Conservation (phyloP, 305 asterid genomes). For the Solanum hybrid region DNA sequence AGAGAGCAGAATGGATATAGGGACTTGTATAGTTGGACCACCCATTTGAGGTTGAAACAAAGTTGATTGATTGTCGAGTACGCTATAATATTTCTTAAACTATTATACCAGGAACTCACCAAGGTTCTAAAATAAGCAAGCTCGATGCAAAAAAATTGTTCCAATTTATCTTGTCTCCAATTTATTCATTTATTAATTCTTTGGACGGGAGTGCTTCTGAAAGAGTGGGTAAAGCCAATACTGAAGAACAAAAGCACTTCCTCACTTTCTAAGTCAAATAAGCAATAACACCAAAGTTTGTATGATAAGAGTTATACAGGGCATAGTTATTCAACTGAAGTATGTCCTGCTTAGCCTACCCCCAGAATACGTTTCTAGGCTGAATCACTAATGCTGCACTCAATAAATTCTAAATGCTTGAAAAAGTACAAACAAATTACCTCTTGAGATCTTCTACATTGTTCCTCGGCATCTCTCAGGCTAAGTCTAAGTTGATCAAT, state of each 20-base stretch:
- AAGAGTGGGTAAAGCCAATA: not conserved
- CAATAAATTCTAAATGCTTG: not conserved
- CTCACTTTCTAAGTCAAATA: not conserved
- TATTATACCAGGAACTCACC: not conserved
- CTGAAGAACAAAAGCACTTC: not conserved
- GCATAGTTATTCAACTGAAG: not conserved
- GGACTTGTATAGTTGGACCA: not conserved
- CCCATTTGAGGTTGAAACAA: not conserved
- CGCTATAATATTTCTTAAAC: not conserved
- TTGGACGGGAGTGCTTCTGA: not conserved
- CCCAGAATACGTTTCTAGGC: not conserved
- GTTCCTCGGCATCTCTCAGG: conserved; percentile 31
- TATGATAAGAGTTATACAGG: not conserved
- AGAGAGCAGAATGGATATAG: not conserved
- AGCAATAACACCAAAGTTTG: not conserved
- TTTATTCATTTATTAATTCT: not conserved
- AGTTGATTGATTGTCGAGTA: not conserved
- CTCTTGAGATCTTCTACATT: conserved; percentile 34
- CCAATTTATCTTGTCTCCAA: not conserved
- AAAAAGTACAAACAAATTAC: conserved; percentile 15
- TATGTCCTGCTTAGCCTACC: not conserved
- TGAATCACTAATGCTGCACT: not conserved
- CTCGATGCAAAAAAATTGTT: not conserved
- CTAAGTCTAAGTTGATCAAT: conserved; percentile 33
- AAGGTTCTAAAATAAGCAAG: not conserved